Evolutionary conservation across 148 eudicot species (phyloP).

Genomic region (Amaranthus palmeri): DNA sequence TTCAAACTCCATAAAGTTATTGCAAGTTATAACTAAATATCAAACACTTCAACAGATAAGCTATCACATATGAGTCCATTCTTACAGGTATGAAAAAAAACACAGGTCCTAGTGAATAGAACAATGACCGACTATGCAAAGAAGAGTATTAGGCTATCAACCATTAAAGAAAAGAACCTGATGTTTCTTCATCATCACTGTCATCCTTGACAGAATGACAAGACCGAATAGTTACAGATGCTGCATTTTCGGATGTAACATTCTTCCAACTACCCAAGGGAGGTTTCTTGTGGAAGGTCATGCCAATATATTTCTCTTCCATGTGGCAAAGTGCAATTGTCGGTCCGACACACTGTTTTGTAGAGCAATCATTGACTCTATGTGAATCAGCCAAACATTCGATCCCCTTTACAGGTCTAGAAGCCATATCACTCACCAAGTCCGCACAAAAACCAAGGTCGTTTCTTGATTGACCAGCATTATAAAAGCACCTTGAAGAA

Average conservation of each 20-base stretch:
- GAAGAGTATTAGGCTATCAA: neutral
- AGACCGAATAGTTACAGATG: constrained; percentile 7
- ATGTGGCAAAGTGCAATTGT: constrained; percentile 14
- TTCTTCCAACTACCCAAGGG: constrained; percentile 35
- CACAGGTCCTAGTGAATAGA: neutral
- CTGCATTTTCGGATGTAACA: constrained; percentile 23
- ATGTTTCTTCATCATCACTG: constrained; percentile 28
- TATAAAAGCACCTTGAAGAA: constrained; percentile 6
- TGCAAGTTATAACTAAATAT: neutral
- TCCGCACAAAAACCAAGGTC: constrained; percentile 14
- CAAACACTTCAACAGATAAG: neutral
- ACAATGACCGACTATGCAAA: neutral
- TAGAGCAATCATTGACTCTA: constrained; percentile 13
- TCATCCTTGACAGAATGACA: constrained; percentile 13
- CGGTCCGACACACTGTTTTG: constrained; percentile 16
- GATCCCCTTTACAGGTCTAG: constrained; percentile 20
- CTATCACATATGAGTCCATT: neutral
- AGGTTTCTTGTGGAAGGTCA: constrained; percentile 56
- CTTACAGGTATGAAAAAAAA: neutral
- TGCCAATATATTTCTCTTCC: constrained; percentile 32
- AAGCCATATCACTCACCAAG: constrained; percentile 10
- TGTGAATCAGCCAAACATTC: constrained; percentile 17
- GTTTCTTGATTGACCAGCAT: constrained; percentile 17
- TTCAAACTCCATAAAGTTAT: too few relatives aligned
- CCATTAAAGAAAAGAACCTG: constrained; percentile 28